Percentiles rank a stretch among this genome's conserved stretches.
Evolutionary conservation across 352 stramenopile species (phyloP).

Genomic region (Pythium pectinolyticum): DNA sequence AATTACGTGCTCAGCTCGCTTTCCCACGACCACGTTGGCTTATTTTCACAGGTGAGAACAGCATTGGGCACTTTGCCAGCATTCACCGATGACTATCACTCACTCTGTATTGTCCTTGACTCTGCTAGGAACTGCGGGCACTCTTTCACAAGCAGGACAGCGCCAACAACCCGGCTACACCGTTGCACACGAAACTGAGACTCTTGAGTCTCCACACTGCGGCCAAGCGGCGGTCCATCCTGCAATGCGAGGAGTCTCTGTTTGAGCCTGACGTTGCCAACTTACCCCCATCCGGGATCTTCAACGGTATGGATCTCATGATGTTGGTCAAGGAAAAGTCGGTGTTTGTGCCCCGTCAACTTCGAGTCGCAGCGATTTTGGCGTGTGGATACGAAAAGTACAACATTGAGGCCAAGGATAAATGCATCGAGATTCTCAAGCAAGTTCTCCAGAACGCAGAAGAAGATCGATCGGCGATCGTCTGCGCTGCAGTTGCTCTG

Average conservation of each 20-base stretch:
- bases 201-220: constrained; percentile 73
- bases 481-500: constrained; percentile 75
- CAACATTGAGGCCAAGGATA: constrained; percentile 48
- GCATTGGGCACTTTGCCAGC: background rate
- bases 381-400: constrained; percentile 78
- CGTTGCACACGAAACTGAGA: constrained; percentile 73
- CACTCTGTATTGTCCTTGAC: background rate
- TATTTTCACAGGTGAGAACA: constrained; percentile 60
- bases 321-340: constrained; percentile 81
- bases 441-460: constrained; percentile 53
- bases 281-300: constrained; percentile 57
- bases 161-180: constrained; percentile 43
- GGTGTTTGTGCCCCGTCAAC: constrained; percentile 46
- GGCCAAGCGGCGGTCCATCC: constrained; percentile 63
- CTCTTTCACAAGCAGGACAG: constrained; percentile 71
- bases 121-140: constrained; percentile 60
- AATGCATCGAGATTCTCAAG: constrained; percentile 63
- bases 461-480: constrained; percentile 69
- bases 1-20: constrained; percentile 85
- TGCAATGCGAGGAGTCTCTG: constrained; percentile 65
- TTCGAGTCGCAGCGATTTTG: constrained; percentile 74
- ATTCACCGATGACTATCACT: background rate
- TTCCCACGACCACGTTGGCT: constrained; percentile 66
- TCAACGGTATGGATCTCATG: constrained; percentile 85
- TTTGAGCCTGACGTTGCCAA: constrained; percentile 47